Base-by-base conservation (phyloP, 371 early-diverging fungal genomes). In the Mucor racemosus region DNA sequence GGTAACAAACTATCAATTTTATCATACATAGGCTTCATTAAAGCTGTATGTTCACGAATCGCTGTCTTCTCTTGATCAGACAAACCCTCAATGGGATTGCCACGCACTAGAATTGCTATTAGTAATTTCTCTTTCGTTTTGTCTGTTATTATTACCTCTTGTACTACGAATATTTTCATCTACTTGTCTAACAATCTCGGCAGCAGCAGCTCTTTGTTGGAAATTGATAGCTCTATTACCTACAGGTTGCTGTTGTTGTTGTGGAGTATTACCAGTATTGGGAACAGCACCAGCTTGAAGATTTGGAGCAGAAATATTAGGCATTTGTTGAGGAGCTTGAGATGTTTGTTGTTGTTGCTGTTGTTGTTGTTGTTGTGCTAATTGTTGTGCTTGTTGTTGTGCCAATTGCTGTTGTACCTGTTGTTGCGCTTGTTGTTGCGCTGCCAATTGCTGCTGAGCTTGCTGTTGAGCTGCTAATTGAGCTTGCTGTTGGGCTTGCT, bases 1-100 rank as follows among this genome's bases (percentile, higher is more conserved):
- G 84, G 84, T 38, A 84, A 67, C 14, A 84, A 73, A 14, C 76
- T 78, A 57, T 84, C 84, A 9, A 84, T 68, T 36, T 76, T 78
- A 17, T 76, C 66, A 39, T 72, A 78, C 81, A 88, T 80, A 8
- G 79, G 83, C 71, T 76, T 76, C 74, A 82, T 78, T 33, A 73
- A 67, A 8, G 56, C 34, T 38, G 78, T 69, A 7, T 76, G 77
- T 6, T 85, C 84, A 8, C 74, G 73, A 55, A 88, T 83, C 0
- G 80, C 74, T 26, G 71, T 64, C 68, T 88, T 84, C 58, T 88
- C 85, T 33, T 88, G 82, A 19, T 78, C 81, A 3, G 76, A 72
- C 1, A 88, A 67, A 53, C 73, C 74, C 15, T 73, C 76, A 17
- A 87, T 58, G 1, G 74, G 64, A 31, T 44, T 65, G 0, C 74